Conservation (phyloP, 495 filamentous ascomycete species). For the Xylona heveae region DNA sequence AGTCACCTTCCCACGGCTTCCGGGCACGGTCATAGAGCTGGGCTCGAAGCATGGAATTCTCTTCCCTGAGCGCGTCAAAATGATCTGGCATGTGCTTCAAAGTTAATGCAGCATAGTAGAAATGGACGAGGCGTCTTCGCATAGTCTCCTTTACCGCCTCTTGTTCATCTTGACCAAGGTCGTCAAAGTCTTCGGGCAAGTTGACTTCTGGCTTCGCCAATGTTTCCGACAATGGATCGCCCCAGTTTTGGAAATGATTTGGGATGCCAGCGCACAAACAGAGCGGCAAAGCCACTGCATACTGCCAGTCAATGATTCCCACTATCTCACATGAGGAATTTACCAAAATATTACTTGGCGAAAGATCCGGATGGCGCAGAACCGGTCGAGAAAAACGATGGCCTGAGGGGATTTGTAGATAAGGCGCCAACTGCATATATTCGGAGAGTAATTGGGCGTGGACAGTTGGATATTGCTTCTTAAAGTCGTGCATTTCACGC, state of each 20-base stretch:
- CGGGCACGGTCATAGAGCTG: slow-evolving; percentile 10
- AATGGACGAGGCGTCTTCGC: slow-evolving; percentile 13
- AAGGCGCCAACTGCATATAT: slow-evolving; percentile 7
- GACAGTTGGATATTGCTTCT: slow-evolving; percentile 2
- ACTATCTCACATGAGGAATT: slow-evolving; percentile 11
- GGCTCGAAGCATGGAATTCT: slow-evolving; percentile 8
- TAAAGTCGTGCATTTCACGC: slow-evolving; percentile 2
- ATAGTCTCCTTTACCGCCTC: slow-evolving; percentile 7
- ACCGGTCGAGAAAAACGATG: slow-evolving; percentile 10
- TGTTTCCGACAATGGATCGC: slow-evolving; percentile 12
- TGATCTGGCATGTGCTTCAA: slow-evolving; percentile 8
- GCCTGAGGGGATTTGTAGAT: slow-evolving; percentile 5
- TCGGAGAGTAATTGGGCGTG: slow-evolving; percentile 10
- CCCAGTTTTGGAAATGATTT: slow-evolving; percentile 14
- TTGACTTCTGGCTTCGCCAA: slow-evolving; percentile 6
- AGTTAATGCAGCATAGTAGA: slow-evolving; percentile 10
- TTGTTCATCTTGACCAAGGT: slow-evolving; percentile 8
- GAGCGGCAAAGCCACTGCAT: slow-evolving; percentile 13
- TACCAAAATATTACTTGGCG: slow-evolving; percentile 16
- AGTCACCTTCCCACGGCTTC: slow-evolving; percentile 15
- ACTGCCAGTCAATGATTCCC: slow-evolving; percentile 17
- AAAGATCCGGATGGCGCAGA: slow-evolving; percentile 17
- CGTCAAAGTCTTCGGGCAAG: slow-evolving; percentile 10
- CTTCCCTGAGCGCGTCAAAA: slow-evolving; percentile 8
- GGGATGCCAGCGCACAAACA: slow-evolving; percentile 15